Evolutionary conservation across 2,329 filamentous ascomycete genomes (phyloP).

Genomic region (Orbilia brochopaga): DNA sequence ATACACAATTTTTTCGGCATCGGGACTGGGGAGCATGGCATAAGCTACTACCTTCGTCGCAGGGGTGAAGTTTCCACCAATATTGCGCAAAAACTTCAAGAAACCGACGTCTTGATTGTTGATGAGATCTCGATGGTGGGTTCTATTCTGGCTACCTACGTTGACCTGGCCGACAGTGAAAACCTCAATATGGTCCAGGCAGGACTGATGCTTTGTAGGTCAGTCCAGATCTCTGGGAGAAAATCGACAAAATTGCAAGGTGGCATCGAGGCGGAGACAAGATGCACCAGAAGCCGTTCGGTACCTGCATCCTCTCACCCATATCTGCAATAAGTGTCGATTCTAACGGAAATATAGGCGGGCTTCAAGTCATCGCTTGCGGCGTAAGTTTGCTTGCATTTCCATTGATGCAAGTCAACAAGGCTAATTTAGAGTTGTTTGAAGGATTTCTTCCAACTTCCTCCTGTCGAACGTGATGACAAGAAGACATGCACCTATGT

Average conservation of each 20-base stretch:
- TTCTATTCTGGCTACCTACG: slow-evolving; percentile 11
- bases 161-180: slow-evolving; percentile 61
- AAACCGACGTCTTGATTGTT: slow-evolving; percentile 66
- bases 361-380: slow-evolving; percentile 65
- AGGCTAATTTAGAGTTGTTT: background rate
- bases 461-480: slow-evolving; percentile 61
- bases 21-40: slow-evolving; percentile 60
- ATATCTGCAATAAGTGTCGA: slow-evolving; percentile 52
- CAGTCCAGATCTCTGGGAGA: slow-evolving; percentile 60
- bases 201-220: slow-evolving; percentile 28
- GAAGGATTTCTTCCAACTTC: slow-evolving; percentile 67
- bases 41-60: slow-evolving; percentile 46
- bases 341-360: slow-evolving; percentile 57
- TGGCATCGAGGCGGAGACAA: slow-evolving; percentile 28
- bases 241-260: slow-evolving; percentile 63
- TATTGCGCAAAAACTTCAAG: slow-evolving; percentile 57
- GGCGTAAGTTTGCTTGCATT: slow-evolving; percentile 56
- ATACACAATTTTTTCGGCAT: slow-evolving; percentile 67
- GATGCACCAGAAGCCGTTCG: slow-evolving; percentile 56
- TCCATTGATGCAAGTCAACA: background rate
- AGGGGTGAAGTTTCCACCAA: slow-evolving; percentile 10
- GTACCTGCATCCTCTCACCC: slow-evolving; percentile 40
- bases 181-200: background rate
- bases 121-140: slow-evolving; percentile 70
- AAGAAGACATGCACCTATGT: slow-evolving; percentile 61